phyloP scores from a whole-genome alignment of 1,284 basidiomycete genomes.

The Cronartium quercuum region DNA sequence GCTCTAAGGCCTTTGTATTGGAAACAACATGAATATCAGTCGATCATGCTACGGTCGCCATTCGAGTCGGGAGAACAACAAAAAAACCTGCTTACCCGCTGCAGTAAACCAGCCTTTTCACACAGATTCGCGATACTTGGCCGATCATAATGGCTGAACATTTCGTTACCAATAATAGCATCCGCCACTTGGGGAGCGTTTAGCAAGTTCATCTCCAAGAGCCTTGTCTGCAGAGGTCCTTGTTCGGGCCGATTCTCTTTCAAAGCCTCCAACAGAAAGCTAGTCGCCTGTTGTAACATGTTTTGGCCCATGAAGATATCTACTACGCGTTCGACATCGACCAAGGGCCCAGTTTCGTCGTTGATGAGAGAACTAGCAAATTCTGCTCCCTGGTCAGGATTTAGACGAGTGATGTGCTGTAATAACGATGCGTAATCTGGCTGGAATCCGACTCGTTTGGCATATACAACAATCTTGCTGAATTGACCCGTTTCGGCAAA shows the following conservation, averaged over 20 bases:
- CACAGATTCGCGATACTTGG: slow-evolving; percentile 96
- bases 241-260: slow-evolving; percentile 99
- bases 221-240: slow-evolving; percentile 86
- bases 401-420: slow-evolving; percentile 93
- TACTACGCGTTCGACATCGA: slow-evolving; percentile 88
- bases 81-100: slow-evolving; percentile 54
- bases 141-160: slow-evolving; percentile 96
- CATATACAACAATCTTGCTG: slow-evolving; percentile 96
- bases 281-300: slow-evolving; percentile 98
- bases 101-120: slow-evolving; percentile 93
- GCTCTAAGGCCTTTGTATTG: slow-evolving; percentile 75
- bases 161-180: slow-evolving; percentile 96
- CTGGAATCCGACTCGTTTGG: slow-evolving; percentile 91
- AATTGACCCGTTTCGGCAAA: slow-evolving; percentile 98
- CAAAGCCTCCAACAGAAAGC: slow-evolving; percentile 95
- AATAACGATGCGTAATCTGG: slow-evolving; percentile 93
- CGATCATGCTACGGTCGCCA: slow-evolving; percentile 50
- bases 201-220: slow-evolving; percentile 96
- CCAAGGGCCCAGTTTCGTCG: slow-evolving; percentile 83
- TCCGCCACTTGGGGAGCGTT: slow-evolving; percentile 98
- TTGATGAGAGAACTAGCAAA: slow-evolving; percentile 93
- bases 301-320: slow-evolving; percentile 99
- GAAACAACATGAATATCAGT: neutral
- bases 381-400: slow-evolving; percentile 96
- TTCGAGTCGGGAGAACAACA: slow-evolving; percentile 49